Evolutionary conservation across 1,139 yeast genomes (phyloP).

Genomic region (Geotrichum aggregatum): DNA sequence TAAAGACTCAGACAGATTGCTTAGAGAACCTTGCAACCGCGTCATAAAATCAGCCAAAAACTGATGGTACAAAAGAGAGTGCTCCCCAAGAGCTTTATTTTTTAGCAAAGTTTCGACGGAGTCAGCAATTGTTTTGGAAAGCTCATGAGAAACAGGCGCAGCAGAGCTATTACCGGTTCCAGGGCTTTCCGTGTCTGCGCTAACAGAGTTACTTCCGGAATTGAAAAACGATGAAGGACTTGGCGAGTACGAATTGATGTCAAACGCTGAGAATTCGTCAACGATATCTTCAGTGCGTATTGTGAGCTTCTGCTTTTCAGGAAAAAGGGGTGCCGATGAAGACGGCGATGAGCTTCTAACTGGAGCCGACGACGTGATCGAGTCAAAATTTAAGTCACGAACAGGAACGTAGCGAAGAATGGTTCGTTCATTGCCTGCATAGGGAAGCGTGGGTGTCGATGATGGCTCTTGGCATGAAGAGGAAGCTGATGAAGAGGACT

Average conservation of each 20-base stretch:
- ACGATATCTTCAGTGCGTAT: slow-evolving; percentile 8
- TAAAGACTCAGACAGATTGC: not conserved
- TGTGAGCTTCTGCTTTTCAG: not conserved
- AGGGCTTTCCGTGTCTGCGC: not conserved
- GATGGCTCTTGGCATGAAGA: not conserved
- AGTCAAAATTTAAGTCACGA: slow-evolving; percentile 14
- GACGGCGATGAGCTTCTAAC: slow-evolving; percentile 11
- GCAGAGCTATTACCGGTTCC: not conserved
- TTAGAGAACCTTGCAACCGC: slow-evolving; percentile 8
- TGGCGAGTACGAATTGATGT: slow-evolving; percentile 18
- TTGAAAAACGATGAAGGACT: slow-evolving; percentile 6
- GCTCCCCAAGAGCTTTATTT: slow-evolving; percentile 13
- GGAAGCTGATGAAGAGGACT: slow-evolving; percentile 10
- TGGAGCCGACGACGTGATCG: slow-evolving; percentile 10
- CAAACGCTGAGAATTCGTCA: slow-evolving; percentile 13
- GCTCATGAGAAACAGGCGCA: not conserved
- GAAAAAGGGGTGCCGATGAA: slow-evolving; percentile 12
- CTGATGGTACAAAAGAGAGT: slow-evolving; percentile 12
- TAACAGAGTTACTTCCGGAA: not conserved
- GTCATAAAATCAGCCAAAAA: slow-evolving; percentile 14
- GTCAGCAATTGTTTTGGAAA: not conserved
- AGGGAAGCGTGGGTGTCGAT: not conserved
- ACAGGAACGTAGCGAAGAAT: slow-evolving; percentile 12
- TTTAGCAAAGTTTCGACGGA: slow-evolving; percentile 6
- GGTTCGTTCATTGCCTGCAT: slow-evolving; percentile 3